Evolutionary conservation across 495 filamentous ascomycete genomes (phyloP).

Genomic region (Penicillium bovifimosum): DNA sequence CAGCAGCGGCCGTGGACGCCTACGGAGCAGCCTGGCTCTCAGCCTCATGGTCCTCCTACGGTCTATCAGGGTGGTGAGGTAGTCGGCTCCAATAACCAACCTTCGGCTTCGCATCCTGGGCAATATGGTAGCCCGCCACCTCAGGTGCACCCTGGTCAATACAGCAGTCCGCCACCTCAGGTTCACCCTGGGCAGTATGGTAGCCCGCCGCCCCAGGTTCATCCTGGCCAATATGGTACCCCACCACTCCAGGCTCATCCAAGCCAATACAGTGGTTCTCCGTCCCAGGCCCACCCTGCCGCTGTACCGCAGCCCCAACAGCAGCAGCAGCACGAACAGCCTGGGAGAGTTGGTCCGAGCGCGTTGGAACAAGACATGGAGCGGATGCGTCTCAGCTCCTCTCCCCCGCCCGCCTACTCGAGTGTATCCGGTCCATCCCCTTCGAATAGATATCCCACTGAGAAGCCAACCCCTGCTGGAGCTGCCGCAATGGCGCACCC

Average conservation of each 20-base stretch:
- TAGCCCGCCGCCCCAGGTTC: slow-evolving; percentile 18
- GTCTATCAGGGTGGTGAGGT: slow-evolving; percentile 80
- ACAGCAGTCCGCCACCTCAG: slow-evolving; percentile 8
- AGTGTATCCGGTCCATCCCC: slow-evolving; percentile 56
- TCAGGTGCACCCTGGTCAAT: slow-evolving; percentile 3
- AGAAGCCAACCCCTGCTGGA: slow-evolving; percentile 55
- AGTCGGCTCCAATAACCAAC: slow-evolving; percentile 35
- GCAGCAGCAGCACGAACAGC: slow-evolving; percentile 13
- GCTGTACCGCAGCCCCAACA: slow-evolving; percentile 15
- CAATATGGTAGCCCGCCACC: slow-evolving; percentile 6
- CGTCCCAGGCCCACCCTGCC: slow-evolving; percentile 15
- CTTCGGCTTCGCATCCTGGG: slow-evolving; percentile 9
- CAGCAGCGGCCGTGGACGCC: slow-evolving; percentile 87
- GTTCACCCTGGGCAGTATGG: slow-evolving; percentile 29
- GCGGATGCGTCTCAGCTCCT: slow-evolving; percentile 74
- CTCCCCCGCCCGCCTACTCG: slow-evolving; percentile 89
- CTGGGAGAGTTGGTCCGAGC: slow-evolving; percentile 38
- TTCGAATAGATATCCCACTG: slow-evolving; percentile 64
- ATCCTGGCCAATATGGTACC: neutral
- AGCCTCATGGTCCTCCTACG: slow-evolving; percentile 87
- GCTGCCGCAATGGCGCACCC: slow-evolving; percentile 24
- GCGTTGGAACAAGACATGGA: slow-evolving; percentile 84
- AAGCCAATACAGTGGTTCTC: slow-evolving; percentile 4
- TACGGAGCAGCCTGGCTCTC: slow-evolving; percentile 80
- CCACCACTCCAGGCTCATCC: slow-evolving; percentile 9